A percentile compares a stretch with the other conserved stretches of the same genome.
These are phyloP conservation scores for Hypomontagnella submonticulosa DNA, from an alignment of 495 filamentous ascomycete genomes.

Conservation along the genomic window DNA sequence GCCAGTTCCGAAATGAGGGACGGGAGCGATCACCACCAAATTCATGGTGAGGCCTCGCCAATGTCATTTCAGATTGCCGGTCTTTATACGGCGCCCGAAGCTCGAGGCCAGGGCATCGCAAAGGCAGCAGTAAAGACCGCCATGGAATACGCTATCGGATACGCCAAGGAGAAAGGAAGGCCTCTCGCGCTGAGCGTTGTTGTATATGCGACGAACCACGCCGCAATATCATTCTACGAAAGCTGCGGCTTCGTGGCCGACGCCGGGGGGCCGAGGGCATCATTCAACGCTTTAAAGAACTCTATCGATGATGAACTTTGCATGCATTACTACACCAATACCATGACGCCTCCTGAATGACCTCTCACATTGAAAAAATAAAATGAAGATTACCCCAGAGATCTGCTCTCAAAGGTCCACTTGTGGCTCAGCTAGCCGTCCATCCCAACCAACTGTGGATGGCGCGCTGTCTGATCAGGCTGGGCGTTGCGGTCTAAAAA, in stretches of 20 bases:
- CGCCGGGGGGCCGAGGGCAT: conserved; percentile 39
- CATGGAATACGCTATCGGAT: conserved; percentile 40
- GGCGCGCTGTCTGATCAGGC: conserved; percentile 15
- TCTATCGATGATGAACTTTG: conserved; percentile 23
- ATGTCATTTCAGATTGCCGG: conserved; percentile 51
- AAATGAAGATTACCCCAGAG: conserved; percentile 44
- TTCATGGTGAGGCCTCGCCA: conserved; percentile 18
- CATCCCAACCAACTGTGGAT: conserved; percentile 33
- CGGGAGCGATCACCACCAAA: conserved; percentile 21
- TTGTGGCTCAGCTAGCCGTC: conserved; percentile 18
- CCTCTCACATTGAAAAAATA: conserved; percentile 16
- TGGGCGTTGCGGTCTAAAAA: conserved; percentile 39
- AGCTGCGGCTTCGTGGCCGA: conserved; percentile 57
- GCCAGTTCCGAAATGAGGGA: conserved; percentile 31
- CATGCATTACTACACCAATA: conserved; percentile 36
- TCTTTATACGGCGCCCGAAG: conserved; percentile 59
- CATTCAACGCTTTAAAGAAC: conserved; percentile 38
- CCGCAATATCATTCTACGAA: conserved; percentile 57
- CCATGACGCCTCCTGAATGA: conserved; percentile 25
- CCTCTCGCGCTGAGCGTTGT: conserved; percentile 48
- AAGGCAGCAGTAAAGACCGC: conserved; percentile 53
- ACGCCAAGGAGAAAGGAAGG: conserved; percentile 43
- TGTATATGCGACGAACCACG: conserved; percentile 52
- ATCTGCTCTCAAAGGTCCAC: conserved; percentile 31
- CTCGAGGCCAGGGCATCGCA: conserved; percentile 56